These are phyloP conservation scores for Backusella tuberculispora DNA, from an alignment of 192 early-diverging fungal species.

Conservation along the genomic window DNA sequence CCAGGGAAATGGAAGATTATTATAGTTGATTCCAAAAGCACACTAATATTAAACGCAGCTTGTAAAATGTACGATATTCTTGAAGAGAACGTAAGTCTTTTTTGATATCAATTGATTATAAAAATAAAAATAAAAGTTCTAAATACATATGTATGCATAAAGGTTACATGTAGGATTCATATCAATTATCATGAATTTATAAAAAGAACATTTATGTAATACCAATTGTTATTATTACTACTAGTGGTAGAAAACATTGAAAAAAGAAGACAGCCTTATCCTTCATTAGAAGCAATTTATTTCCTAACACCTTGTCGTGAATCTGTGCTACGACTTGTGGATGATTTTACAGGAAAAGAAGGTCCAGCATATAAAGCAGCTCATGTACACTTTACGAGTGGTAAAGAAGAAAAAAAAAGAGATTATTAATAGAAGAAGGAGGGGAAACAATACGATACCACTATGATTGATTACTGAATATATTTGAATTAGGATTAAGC, in stretches of 20 bases:
- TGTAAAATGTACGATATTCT: constrained; percentile 80
- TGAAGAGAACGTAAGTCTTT: constrained; percentile 63
- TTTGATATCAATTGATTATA: neutral
- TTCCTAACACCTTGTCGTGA: constrained; percentile 60
- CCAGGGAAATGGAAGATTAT: constrained; percentile 81
- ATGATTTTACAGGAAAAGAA: constrained; percentile 51
- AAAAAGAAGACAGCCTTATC: constrained; percentile 60
- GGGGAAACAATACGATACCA: neutral
- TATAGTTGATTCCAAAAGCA: constrained; percentile 75
- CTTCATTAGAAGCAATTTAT: constrained; percentile 64
- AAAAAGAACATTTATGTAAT: neutral
- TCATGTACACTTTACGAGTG: constrained; percentile 62
- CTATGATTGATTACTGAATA: no score
- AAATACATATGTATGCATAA: neutral
- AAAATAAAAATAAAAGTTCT: neutral
- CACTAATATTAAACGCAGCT: constrained; percentile 70
- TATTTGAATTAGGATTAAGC: constrained; percentile 55
- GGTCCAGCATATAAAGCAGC: constrained; percentile 60
- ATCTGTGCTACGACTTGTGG: constrained; percentile 58
- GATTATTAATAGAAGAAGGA: neutral
- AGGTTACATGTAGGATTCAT: constrained; percentile 31
- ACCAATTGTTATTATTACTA: neutral
- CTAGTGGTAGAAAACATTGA: constrained; percentile 67
- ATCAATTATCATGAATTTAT: no score
- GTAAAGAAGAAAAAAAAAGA: constrained; percentile 34